Percentiles rank a stretch among this genome's conserved stretches.
These are phyloP conservation scores for Teunomyces stri DNA, from an alignment of 805 yeast genomes.

Conservation along the genomic window DNA sequence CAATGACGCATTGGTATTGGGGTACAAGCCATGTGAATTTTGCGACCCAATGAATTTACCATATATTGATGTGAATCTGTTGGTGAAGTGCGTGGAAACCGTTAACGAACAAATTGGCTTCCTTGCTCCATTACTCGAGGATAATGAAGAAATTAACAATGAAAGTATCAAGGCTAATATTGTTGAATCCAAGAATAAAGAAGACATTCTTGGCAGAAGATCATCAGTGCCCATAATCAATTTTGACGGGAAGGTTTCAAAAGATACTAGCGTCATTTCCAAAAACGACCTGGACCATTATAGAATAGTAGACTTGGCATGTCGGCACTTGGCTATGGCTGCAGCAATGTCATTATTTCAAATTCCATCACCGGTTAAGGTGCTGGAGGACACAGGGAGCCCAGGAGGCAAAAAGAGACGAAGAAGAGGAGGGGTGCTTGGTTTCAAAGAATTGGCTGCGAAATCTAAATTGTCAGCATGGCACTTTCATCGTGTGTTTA, in stretches of 20 bases:
- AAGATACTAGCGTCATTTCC: conserved; percentile 33
- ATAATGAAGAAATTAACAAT: conserved; percentile 40
- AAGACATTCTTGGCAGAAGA: conserved; percentile 22
- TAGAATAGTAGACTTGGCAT: conserved; percentile 70
- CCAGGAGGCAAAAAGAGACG: conserved; percentile 40
- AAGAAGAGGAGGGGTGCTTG: conserved; percentile 75
- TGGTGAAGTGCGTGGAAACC: conserved; percentile 48
- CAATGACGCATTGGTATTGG: conserved; percentile 42
- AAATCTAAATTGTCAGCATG: conserved; percentile 82
- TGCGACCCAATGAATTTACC: conserved; percentile 55
- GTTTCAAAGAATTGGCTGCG: conserved; percentile 84
- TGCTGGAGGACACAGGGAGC: conserved; percentile 17
- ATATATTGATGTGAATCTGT: conserved; percentile 43
- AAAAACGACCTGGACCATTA: conserved; percentile 68
- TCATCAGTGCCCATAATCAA: conserved; percentile 28
- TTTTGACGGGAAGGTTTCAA: conserved; percentile 21
- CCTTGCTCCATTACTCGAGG: conserved; percentile 48
- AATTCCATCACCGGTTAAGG: conserved; percentile 13
- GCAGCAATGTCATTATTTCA: conserved; percentile 51
- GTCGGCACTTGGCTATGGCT: conserved; percentile 79
- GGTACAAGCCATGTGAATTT: conserved; percentile 49
- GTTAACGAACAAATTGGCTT: conserved; percentile 62
- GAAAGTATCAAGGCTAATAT: conserved; percentile 37
- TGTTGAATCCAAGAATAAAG: conserved; percentile 24
- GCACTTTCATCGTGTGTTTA: conserved; percentile 92